Evolutionary conservation across 768 basidiomycete species (phyloP).

Genomic region (Pleurotus tuoliensis): DNA sequence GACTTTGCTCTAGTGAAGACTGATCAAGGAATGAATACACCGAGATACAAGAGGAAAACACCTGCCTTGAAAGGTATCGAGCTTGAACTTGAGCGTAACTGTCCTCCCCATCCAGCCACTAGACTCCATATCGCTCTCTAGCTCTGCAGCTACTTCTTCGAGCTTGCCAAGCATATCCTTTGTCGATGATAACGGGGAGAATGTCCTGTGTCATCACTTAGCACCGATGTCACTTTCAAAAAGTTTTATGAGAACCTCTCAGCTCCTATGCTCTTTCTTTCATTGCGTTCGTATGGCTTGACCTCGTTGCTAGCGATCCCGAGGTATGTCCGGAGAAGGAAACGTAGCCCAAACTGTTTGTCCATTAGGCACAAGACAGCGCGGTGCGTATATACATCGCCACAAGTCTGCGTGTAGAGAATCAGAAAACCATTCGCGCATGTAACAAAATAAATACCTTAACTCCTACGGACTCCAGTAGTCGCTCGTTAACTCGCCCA

Average conservation of each 20-base stretch:
- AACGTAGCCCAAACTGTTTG: constrained; percentile 76
- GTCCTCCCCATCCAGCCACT: constrained; percentile 85
- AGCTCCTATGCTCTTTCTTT: constrained; percentile 88
- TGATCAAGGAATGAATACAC: constrained; percentile 18
- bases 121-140: constrained; percentile 76
- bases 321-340: constrained; percentile 75
- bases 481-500: constrained; percentile 85
- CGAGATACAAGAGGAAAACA: not conserved
- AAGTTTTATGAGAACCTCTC: constrained; percentile 55
- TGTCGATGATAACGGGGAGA: constrained; percentile 61
- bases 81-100: constrained; percentile 89
- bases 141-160: constrained; percentile 74
- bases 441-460: constrained; percentile 41
- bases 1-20: constrained; percentile 85
- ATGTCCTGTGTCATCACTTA: constrained; percentile 51
- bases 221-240: too few relatives aligned
- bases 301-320: constrained; percentile 87
- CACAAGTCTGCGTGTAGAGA: constrained; percentile 61
- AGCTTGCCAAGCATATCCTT: constrained; percentile 72
- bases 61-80: constrained; percentile 81
- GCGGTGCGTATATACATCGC: constrained; percentile 80
- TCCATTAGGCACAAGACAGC: constrained; percentile 78
- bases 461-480: constrained; percentile 84
- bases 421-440: constrained; percentile 1
- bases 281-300: constrained; percentile 69